Base-by-base conservation (phyloP, 1,284 basidiomycete species). In the Meripilus lineatus region DNA sequence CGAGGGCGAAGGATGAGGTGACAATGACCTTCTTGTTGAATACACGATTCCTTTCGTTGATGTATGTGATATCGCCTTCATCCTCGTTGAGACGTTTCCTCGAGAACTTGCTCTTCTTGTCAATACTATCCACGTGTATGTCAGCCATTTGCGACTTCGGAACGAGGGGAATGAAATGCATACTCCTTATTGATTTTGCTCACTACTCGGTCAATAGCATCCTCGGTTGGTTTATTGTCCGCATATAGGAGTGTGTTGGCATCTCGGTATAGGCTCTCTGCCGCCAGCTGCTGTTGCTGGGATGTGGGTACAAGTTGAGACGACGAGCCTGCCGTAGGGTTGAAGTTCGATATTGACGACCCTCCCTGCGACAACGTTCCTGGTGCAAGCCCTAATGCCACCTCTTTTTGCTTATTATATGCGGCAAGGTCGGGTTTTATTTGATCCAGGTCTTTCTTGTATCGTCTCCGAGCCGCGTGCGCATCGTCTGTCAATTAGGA, bases 1-100 rank as follows among this genome's bases (percentile, higher is more conserved):
- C 11, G 17, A 38, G 2, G 32, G 18, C 20, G 6, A 36, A 26
- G 26, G 17, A 14, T 13, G 11, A 20, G 13, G n/a, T 18, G 8
- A 7, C 24, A 40, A 20, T 23, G 48, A 86, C 89, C 84, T 97
- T 99, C 71, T 94, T 94, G 81, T 98, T 99, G 77, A 98, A 99
- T 42, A 95, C 91, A 58, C 91, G 85, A 71, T 99, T 99, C 64
- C 87, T 84, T 64, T 97, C 92, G 74, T 99, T 99, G 81, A 99
- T 99, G 63, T 99, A 99, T 11, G 93, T 98, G 65, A 99, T 90
- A 54, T 97, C 93, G 44, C 89, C 93, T 50, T 95, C 87, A 42
- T 89, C 85, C 58, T 97, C 93, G 67, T 95, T 93, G 61, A 74
- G 72, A 47, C 93, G 79, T 65, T 92, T 90, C 52, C 93, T 74